Percentiles rank a stretch among this genome's conserved stretches.
Evolutionary conservation across 2,329 filamentous ascomycete genomes (phyloP).

Genomic region (Penicillium vulpinum): DNA sequence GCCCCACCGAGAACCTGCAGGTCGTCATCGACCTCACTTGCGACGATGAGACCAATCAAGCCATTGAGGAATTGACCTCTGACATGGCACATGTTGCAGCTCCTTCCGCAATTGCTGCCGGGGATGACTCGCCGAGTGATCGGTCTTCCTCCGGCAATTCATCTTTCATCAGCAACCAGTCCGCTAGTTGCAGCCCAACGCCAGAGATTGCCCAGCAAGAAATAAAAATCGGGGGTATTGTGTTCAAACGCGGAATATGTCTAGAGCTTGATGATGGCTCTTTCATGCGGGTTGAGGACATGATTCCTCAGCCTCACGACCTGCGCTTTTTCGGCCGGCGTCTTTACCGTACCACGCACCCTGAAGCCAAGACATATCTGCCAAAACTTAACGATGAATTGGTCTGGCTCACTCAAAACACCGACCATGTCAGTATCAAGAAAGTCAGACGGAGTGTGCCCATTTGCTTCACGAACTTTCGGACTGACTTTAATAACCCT

Average conservation of each 20-base stretch:
- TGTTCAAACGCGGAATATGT: slow-evolving; percentile 31
- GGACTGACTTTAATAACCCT: slow-evolving; percentile 24
- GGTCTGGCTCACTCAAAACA: slow-evolving; percentile 43
- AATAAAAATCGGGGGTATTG: slow-evolving; percentile 18
- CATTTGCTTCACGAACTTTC: slow-evolving; percentile 58
- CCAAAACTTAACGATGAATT: slow-evolving; percentile 48
- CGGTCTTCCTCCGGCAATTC: background rate
- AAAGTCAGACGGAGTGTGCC: slow-evolving; percentile 45
- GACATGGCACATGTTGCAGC: background rate
- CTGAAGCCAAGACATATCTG: slow-evolving; percentile 36
- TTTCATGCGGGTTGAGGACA: slow-evolving; percentile 44
- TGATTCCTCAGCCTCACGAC: slow-evolving; percentile 30
- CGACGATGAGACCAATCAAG: background rate
- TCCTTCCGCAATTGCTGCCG: background rate
- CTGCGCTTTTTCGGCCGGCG: slow-evolving; percentile 43
- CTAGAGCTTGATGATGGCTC: slow-evolving; percentile 41
- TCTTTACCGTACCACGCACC: slow-evolving; percentile 33
- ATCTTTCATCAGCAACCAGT: background rate
- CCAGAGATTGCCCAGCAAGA: slow-evolving; percentile 7
- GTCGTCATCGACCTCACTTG: background rate
- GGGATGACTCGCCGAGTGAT: background rate
- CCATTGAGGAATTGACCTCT: background rate
- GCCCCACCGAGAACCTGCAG: background rate
- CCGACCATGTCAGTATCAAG: slow-evolving; percentile 43
- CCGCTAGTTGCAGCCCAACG: background rate